Evolutionary conservation across 352 stramenopile species (phyloP), one percentile per base, ranked within the genome.

Genomic region (Blastocystis sp.): DNA sequence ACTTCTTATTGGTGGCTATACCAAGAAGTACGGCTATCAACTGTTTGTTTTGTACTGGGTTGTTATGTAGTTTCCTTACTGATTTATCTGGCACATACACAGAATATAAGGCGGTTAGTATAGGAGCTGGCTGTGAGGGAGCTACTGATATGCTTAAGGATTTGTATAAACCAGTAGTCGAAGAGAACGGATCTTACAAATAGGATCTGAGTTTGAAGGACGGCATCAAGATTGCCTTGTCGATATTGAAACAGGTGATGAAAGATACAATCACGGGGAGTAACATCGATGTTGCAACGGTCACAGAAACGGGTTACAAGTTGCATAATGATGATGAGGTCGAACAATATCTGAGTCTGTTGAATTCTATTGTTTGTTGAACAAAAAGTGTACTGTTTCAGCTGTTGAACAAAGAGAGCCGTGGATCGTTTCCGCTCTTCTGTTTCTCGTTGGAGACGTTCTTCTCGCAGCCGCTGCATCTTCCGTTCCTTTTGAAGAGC

Each of bases 241-340:
- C 90, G 68, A 96, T 96, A 13, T 92, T 99, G 50, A 98, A 99
- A 92, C 96, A 98, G 93, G 96, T 98, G 90, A 99, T 99, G 97
- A 97, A 99, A 92, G 97, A 99, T 91, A 98, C 98, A 91, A 97
- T 99, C 79, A 98, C 93, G 9, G 96, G 91, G 87, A 96, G 97
- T 53, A 99, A 99, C 93, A 96, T 99, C 39, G 97, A 99, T 93
- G 90, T 99, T 87, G 96, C 96, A 7, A 92, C 95, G 90, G 95
- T 99, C 20, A 98, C 95, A 56, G 91, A 92, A 70, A 94, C 96
- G 90, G 96, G 96, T 66, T 99, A 98, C 93, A 94, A 98, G 90
- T 94, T 98, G 79, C 98, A 95, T 89, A 95, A 92, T 56, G 90
- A 92, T 11, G 93, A 96, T 41, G 94, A 98, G 92, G 94, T 99